Percentiles rank a stretch among this genome's conserved stretches.
Evolutionary conservation across 352 stramenopile genomes (phyloP).

Genomic region (Phytophthora foliorum): DNA sequence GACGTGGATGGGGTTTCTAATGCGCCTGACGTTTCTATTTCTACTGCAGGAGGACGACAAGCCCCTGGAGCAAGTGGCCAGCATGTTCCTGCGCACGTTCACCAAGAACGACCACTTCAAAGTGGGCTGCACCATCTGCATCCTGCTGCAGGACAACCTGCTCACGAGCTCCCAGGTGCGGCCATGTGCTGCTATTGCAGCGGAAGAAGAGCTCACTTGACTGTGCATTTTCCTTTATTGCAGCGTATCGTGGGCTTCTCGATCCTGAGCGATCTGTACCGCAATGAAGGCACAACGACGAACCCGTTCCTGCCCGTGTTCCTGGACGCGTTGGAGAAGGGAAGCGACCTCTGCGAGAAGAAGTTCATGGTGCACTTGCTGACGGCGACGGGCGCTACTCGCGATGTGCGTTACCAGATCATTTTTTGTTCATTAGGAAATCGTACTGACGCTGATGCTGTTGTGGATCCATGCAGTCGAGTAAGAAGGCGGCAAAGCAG

Average conservation of each 20-base stretch:
- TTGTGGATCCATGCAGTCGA: conserved; percentile 41
- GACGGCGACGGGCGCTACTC: conserved; percentile 46
- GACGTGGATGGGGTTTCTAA: conserved; percentile 17
- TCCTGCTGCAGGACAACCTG: conserved; percentile 92
- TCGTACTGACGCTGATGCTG: conserved; percentile 11
- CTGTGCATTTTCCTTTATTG: not conserved
- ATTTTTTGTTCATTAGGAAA: not conserved
- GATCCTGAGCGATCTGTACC: conserved; percentile 88
- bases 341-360: conserved; percentile 78
- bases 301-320: conserved; percentile 93
- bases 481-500: conserved; percentile 82
- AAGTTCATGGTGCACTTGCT: conserved; percentile 84
- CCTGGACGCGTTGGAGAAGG: conserved; percentile 82
- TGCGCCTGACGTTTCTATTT: not conserved
- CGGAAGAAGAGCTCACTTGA: not conserved
- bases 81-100: conserved; percentile 80
- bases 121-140: conserved; percentile 92
- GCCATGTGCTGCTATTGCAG: not conserved
- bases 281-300: conserved; percentile 70
- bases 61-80: conserved; percentile 76
- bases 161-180: conserved; percentile 89
- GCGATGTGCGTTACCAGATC: conserved; percentile 51
- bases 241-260: conserved; percentile 90
- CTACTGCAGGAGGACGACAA: conserved; percentile 84
- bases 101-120: conserved; percentile 93